Base-by-base conservation (phyloP, 768 basidiomycete species). In the Russula dissimulans region DNA sequence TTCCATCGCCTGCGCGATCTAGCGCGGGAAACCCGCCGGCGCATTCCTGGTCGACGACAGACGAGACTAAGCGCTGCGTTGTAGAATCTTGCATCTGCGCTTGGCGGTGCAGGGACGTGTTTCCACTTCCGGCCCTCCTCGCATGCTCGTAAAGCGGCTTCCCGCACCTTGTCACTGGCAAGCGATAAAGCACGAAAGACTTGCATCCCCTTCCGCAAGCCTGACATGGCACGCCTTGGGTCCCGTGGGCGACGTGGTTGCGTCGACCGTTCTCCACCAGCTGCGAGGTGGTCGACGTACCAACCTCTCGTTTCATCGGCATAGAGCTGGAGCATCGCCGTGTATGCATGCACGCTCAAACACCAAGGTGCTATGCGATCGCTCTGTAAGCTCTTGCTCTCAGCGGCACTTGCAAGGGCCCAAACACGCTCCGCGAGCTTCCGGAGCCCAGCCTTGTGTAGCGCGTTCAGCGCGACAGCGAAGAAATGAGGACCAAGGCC, bases 241-340 rank as follows among this genome's bases (percentile, higher is more conserved):
- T 56, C 29, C 18, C 41, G 34, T 22, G 38, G 38, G 15, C 22
- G 26, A 17, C 5, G 36, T 53, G 17, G 22, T n/a, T 12, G 29
- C 44, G 15, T 17, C 9, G 38, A 4, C 15, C 2, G 17, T 26
- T 41, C n/a, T 17, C 44, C 5, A 29, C 9, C 34, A 14, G 32
- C 34, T 39, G 14, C 34, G 11, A 12, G 54, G 39, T 31, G 69
- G 68, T 18, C 47, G 14, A 34, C 22, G 49, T 46, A 49, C 60
- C 71, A 63, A 14, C 69, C 69, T 46, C 67, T 69, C n/a, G 76
- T 77, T 67, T 81, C 78, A 4, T 68, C 65, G 1, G 73, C 78
- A 62, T 87, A 89, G 36, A 80, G 73, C 49, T 82, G 76, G 57
- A 92, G 69, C 83, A 91, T 88, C 51, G 80, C 72, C 2, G 87